Conservation (phyloP, 305 asterid species). For the Solanum hybrid region DNA sequence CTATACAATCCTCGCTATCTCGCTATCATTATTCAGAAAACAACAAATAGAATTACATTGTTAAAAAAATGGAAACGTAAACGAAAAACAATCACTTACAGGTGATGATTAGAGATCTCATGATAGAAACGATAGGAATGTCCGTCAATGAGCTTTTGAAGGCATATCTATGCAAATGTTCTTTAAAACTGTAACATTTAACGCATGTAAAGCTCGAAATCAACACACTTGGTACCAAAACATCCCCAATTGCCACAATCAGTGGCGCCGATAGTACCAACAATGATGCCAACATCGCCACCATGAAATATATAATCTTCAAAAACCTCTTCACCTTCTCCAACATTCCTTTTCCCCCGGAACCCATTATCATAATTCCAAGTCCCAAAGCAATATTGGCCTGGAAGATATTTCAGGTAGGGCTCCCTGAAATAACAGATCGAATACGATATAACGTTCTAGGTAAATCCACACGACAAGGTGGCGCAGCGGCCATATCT, state of each 20-base stretch:
- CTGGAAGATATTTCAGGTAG: background rate
- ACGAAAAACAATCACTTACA: constrained; percentile 30
- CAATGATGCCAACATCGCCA: constrained; percentile 73
- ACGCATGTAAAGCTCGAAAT: constrained; percentile 76
- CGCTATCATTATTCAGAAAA: background rate
- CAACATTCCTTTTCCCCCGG: constrained; percentile 57
- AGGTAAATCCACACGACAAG: constrained; percentile 6
- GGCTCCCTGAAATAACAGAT: constrained; percentile 6
- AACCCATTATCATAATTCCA: background rate
- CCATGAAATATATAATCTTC: constrained; percentile 67
- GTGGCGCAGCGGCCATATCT: constrained; percentile 44
- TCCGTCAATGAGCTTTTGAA: constrained; percentile 83
- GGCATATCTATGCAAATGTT: constrained; percentile 64
- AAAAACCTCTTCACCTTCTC: constrained; percentile 62
- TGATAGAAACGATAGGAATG: constrained; percentile 68
- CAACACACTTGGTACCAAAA: constrained; percentile 57
- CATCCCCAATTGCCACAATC: constrained; percentile 64
- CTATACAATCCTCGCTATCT: background rate
- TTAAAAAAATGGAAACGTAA: background rate
- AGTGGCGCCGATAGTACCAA: constrained; percentile 64
- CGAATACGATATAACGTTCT: constrained; percentile 10
- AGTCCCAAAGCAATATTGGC: background rate
- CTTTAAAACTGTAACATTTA: constrained; percentile 43
- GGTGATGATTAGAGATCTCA: constrained; percentile 74
- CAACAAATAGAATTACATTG: background rate